These are phyloP conservation scores for Crepidotus variabilis DNA, from an alignment of 768 basidiomycete species.

Conservation along the genomic window DNA sequence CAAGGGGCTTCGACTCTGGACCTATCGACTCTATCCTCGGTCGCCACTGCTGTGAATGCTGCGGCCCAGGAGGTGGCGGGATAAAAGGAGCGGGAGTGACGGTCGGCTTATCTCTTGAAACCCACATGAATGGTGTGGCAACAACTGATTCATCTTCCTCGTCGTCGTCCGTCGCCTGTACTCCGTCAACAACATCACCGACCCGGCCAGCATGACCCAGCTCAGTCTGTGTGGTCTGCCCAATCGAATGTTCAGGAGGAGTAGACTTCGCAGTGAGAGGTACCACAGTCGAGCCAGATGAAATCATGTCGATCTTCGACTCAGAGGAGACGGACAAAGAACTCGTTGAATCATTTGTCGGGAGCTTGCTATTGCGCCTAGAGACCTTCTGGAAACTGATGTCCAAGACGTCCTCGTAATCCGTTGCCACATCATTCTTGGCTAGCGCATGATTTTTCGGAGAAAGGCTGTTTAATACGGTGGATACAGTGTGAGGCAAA, in stretches of 20 bases:
- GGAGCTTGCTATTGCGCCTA: slow-evolving; percentile 2
- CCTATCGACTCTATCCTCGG: too few species aligned
- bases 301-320: too few species aligned
- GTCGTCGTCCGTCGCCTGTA: not conserved
- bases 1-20: too few species aligned
- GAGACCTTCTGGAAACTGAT: not conserved
- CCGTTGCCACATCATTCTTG: not conserved
- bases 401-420: slow-evolving; percentile 5
- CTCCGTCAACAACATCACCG: not conserved
- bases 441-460: not conserved
- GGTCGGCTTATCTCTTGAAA: slow-evolving; percentile 12
- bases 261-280: too few species aligned
- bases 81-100: slow-evolving; percentile 10
- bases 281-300: too few species aligned
- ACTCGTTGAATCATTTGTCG: not conserved
- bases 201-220: not conserved
- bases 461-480: not conserved
- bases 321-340: too few species aligned
- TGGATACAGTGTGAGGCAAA: not conserved
- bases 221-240: too few species aligned
- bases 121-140: slow-evolving; percentile 19
- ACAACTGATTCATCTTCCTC: slow-evolving; percentile 8
- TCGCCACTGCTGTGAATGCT: not conserved
- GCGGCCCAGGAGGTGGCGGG: slow-evolving; percentile 3
- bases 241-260: too few species aligned